These are phyloP conservation scores for Triticum aestivum DNA, from an alignment of 176 grass and related monocot genomes.

Conservation along the genomic window DNA sequence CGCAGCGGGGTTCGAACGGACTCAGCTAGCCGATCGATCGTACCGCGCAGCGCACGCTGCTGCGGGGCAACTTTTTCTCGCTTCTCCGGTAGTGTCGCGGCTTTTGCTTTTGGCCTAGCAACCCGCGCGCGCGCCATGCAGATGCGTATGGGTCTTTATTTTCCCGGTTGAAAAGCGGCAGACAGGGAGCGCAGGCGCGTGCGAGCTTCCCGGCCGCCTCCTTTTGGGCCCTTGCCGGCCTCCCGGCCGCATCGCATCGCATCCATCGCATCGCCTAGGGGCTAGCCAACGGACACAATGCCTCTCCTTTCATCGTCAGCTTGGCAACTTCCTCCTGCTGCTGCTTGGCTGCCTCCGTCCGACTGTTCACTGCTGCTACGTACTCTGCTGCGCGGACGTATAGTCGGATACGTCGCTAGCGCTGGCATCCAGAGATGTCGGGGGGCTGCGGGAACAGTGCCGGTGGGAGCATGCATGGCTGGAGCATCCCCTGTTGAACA, in stretches of 20 bases:
- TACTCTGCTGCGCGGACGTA: too few relatives aligned
- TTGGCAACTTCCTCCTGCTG: not conserved
- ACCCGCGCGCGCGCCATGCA: slow-evolving; percentile 12
- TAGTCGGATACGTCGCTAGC: too few relatives aligned
- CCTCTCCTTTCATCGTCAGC: not conserved
- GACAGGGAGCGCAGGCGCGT: not conserved
- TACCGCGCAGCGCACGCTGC: not conserved
- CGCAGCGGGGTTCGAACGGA: not conserved
- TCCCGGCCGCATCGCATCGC: not conserved
- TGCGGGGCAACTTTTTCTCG: slow-evolving; percentile 12
- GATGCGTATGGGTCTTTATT: not conserved
- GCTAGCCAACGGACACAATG: not conserved
- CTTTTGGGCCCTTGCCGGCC: slow-evolving; percentile 23
- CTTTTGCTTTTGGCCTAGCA: slow-evolving; percentile 22
- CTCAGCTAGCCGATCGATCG: too few relatives aligned
- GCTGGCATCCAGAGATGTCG: too few relatives aligned
- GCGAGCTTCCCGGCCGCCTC: slow-evolving; percentile 20
- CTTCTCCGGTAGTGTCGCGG: not conserved
- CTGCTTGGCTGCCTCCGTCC: too few relatives aligned
- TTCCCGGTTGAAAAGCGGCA: slow-evolving; percentile 2
- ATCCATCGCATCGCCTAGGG: not conserved
- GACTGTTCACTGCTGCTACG: too few relatives aligned
- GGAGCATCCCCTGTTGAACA: too few relatives aligned
- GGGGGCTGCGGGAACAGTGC: too few relatives aligned
- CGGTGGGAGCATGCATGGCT: too few relatives aligned